Conservation (phyloP, 495 filamentous ascomycete species). For the Penicillium nucicola region DNA sequence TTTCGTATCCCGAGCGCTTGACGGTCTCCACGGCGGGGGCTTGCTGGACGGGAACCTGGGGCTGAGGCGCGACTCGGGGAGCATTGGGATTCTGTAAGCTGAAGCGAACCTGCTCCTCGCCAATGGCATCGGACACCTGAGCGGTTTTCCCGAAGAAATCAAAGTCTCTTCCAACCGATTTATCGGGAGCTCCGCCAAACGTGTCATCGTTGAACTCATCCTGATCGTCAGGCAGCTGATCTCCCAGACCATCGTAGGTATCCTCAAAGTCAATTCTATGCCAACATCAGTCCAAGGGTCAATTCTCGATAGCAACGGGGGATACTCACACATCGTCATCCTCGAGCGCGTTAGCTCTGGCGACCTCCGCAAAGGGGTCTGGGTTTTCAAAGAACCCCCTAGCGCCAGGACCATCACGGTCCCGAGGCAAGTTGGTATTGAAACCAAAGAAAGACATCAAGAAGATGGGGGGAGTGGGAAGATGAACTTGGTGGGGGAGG, state of each 20-base stretch:
- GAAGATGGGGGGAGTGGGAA: conserved; percentile 2
- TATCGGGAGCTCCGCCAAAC: conserved; percentile 63
- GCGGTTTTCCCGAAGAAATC: conserved; percentile 95
- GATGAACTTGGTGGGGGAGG: conserved; percentile 10
- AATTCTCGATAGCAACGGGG: background rate
- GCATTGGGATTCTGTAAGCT: conserved; percentile 58
- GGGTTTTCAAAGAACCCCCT: conserved; percentile 79
- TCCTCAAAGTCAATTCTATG: conserved; percentile 88
- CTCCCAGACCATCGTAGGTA: conserved; percentile 93
- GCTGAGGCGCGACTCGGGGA: conserved; percentile 34
- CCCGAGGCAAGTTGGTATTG: conserved; percentile 62
- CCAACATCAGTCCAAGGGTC: background rate
- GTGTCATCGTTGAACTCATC: conserved; percentile 98
- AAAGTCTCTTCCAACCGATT: conserved; percentile 81
- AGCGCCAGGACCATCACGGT: conserved; percentile 51
- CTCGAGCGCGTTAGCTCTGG: conserved; percentile 48
- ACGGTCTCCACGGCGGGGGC: conserved; percentile 31
- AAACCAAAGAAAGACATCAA: conserved; percentile 84
- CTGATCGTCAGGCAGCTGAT: conserved; percentile 86
- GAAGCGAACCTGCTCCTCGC: conserved; percentile 85
- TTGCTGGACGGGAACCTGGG: conserved; percentile 12
- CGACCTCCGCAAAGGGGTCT: conserved; percentile 86
- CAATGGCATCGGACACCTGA: conserved; percentile 75
- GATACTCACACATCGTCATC: conserved; percentile 72
- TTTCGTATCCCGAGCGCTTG: conserved; percentile 79